phyloP scores from a whole-genome alignment of 345 rosid genomes.

The Cochlearia excelsa region DNA sequence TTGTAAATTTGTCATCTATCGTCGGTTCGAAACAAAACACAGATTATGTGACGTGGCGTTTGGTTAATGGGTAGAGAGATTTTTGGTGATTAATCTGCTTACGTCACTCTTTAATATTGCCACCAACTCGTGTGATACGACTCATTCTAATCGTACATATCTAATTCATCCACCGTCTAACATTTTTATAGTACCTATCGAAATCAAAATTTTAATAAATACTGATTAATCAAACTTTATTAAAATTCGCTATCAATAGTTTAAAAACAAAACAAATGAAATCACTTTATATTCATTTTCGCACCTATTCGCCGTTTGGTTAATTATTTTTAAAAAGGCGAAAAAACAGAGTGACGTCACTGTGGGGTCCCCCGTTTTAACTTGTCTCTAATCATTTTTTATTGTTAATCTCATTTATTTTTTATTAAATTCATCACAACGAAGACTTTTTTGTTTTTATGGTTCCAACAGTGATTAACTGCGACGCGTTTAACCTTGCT shows the following conservation, averaged over 20 bases:
- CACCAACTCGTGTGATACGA: constrained; percentile 9
- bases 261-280: too few relatives aligned
- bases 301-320: neutral
- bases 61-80: constrained; percentile 14
- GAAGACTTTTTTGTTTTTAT: constrained; percentile 3
- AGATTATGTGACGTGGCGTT: constrained; percentile 29
- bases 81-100: constrained; percentile 12
- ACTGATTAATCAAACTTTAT: neutral
- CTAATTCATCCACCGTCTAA: neutral
- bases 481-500: constrained; percentile 32
- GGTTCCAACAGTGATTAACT: constrained; percentile 22
- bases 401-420: neutral
- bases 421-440: neutral
- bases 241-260: neutral
- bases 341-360: constrained; percentile 10
- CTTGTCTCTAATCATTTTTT: neutral
- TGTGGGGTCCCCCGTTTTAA: constrained; percentile 21
- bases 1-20: constrained; percentile 21
- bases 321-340: neutral
- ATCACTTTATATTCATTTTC: too few relatives aligned
- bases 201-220: neutral
- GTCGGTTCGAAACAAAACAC: constrained; percentile 21
- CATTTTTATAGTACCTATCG: neutral
- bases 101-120: constrained; percentile 1
- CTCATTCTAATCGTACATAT: constrained; percentile 1